phyloP scores from a whole-genome alignment of 371 early-diverging fungal genomes.

The Paraphysoderma sedebokerense region DNA sequence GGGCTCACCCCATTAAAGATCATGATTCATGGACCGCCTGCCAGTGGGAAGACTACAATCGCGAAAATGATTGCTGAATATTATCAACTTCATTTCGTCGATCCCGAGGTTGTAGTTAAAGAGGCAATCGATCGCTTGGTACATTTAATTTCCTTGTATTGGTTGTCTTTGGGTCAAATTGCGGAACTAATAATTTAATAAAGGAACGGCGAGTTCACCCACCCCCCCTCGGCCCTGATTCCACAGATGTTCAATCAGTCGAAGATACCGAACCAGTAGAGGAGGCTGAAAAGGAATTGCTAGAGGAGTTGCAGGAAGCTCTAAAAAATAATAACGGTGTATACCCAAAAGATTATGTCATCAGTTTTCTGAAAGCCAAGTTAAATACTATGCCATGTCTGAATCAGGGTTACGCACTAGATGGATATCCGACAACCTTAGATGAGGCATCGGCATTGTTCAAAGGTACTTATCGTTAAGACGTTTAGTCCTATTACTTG shows the following conservation, averaged over 20 bases:
- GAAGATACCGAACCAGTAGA: constrained; percentile 2
- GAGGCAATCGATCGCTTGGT: constrained; percentile 18
- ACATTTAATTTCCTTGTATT: background rate
- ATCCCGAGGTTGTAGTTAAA: constrained; percentile 19
- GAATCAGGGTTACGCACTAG: constrained; percentile 34
- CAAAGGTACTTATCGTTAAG: constrained; percentile 9
- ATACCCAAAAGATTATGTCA: constrained; percentile 18
- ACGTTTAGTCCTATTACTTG: too few relatives aligned
- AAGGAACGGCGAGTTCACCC: too few relatives aligned
- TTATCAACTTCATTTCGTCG: constrained; percentile 24
- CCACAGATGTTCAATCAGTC: constrained; percentile 5
- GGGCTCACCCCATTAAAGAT: constrained; percentile 23
- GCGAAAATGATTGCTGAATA: constrained; percentile 18
- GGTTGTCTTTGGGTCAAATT: background rate
- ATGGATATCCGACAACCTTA: constrained; percentile 21
- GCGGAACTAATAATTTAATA: too few relatives aligned
- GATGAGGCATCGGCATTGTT: constrained; percentile 23
- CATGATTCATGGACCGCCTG: constrained; percentile 29
- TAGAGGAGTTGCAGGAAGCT: constrained; percentile 4
- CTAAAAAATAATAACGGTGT: constrained; percentile 15
- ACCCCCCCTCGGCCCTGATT: too few relatives aligned
- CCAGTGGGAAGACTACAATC: constrained; percentile 19
- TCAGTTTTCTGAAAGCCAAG: constrained; percentile 21
- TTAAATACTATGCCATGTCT: constrained; percentile 24
- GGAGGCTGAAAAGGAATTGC: constrained; percentile 14